A percentile compares a stretch with the other conserved stretches of the same genome.
Conservation (phyloP, 164 flowering plant species). For the Magnolia changhungtana region DNA sequence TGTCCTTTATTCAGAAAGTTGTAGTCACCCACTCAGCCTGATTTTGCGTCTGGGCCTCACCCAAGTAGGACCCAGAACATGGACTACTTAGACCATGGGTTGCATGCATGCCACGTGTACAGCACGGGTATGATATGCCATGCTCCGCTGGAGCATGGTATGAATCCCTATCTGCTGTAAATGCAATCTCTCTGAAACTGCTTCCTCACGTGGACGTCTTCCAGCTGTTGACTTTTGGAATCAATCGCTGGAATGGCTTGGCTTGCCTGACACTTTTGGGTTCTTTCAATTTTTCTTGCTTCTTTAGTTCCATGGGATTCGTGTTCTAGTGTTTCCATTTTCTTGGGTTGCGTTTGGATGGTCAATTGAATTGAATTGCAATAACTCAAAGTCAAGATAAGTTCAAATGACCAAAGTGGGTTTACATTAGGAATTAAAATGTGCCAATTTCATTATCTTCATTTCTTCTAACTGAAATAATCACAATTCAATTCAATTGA, state of each 20-base stretch:
- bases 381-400: background rate
- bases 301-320: background rate
- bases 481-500: background rate
- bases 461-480: background rate
- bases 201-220: slow-evolving; percentile 23
- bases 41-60: too few relatives aligned
- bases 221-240: slow-evolving; percentile 26
- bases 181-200: slow-evolving; percentile 4
- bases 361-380: background rate
- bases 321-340: background rate
- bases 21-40: too few relatives aligned
- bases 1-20: too few relatives aligned
- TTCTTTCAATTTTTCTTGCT: background rate
- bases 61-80: background rate
- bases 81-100: background rate
- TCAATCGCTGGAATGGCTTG: slow-evolving; percentile 11
- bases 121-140: background rate
- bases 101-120: background rate
- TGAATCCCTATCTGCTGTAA: background rate
- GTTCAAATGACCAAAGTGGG: background rate
- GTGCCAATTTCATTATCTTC: background rate
- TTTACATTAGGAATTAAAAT: background rate
- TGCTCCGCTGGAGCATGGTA: background rate
- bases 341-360: background rate
- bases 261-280: slow-evolving; percentile 11